Evolutionary conservation across 2,329 filamentous ascomycete species (phyloP), one percentile per base, ranked within the genome.

Genomic region (Penicillium sp.): DNA sequence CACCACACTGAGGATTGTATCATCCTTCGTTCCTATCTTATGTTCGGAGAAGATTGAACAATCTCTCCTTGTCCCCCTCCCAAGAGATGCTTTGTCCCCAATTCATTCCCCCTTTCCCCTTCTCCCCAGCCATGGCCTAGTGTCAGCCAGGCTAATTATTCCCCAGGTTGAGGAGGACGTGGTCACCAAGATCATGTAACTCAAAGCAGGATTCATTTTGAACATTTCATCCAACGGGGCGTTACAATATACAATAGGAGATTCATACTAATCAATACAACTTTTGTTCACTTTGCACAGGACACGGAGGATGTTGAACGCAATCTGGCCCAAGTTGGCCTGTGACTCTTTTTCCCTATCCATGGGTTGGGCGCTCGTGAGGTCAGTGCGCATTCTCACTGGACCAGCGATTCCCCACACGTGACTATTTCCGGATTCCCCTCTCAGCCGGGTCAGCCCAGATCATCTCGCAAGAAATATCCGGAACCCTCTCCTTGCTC

Each of bases 141-240:
- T 40, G 44, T 54, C 56, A 58, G 41, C 49, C 53, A 54, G 56
- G 69, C 74, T 76, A 75, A 76, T 70, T 58, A 61, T 56, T 59
- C 66, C 69, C 72, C 82, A 92, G 88, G 86, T 89, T 75, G 88
- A 92, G 78, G 88, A 91, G 77, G 88, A 91, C 64, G 74, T 77
- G 75, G 83, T 91, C 72, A 90, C 87, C 64, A 92, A 88, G 76
- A 88, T 95, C 75, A 90, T 91, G 86, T 91, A 86, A 72, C 62
- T 54, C 52, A 50, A 54, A 55, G 54, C 55, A 48, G 59, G 56
- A 43, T 55, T 59, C 53, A 54, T 59, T 11, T 27, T 18, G 12
- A n/a, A n/a, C n/a, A 6, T 14, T 38, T 29, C 19, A 9, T 12
- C 4, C 12, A 3, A 58, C 51, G 43, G 43, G 43, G 43, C 58